These are phyloP conservation scores for Beauveria asiatica DNA, from an alignment of 2,329 filamentous ascomycete genomes.

Conservation along the genomic window DNA sequence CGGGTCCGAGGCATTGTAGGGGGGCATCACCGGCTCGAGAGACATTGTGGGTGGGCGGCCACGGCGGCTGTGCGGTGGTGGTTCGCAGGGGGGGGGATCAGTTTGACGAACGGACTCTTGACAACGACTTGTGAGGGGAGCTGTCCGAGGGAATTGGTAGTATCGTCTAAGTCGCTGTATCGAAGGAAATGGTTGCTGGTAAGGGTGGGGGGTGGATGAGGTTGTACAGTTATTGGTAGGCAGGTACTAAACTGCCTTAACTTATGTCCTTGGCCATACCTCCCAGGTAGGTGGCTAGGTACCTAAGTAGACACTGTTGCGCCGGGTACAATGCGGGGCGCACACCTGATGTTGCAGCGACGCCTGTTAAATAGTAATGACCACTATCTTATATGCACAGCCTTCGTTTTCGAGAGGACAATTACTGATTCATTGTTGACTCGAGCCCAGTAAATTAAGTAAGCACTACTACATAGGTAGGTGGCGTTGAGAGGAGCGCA, in stretches of 20 bases:
- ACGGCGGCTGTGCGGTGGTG: neutral
- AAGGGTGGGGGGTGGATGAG: neutral
- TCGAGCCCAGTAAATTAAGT: no score
- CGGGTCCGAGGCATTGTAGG: slow-evolving; percentile 65
- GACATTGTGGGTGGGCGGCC: slow-evolving; percentile 45
- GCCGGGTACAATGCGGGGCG: neutral
- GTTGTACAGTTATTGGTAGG: neutral
- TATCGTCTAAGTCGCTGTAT: neutral
- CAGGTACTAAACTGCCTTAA: no score
- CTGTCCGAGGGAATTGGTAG: neutral
- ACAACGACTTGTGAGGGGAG: neutral
- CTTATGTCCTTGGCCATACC: neutral
- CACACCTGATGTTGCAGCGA: no score
- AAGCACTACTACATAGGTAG: neutral
- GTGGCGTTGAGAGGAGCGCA: neutral
- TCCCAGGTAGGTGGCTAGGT: no score
- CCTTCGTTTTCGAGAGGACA: no score
- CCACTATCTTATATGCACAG: no score
- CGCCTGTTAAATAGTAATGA: no score
- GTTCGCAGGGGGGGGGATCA: no score
- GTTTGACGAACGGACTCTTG: neutral
- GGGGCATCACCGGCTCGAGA: slow-evolving; percentile 60
- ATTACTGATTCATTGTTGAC: no score
- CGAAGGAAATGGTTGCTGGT: neutral
- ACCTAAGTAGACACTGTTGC: neutral